Base-by-base conservation (phyloP, 805 yeast species). In the Saccharomycopsis amapae region DNA sequence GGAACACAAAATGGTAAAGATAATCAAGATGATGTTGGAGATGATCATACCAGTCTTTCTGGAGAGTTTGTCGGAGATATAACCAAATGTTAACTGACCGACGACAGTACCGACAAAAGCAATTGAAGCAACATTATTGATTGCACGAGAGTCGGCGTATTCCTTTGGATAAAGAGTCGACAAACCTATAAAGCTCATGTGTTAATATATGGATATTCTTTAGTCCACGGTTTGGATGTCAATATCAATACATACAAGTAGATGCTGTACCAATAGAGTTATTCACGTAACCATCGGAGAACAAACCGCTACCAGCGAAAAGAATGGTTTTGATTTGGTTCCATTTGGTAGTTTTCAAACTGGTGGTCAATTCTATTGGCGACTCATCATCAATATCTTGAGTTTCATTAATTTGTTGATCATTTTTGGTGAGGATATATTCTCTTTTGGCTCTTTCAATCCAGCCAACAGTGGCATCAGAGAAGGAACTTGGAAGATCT, bases 261-360 rank as follows among this genome's bases (percentile, higher is more conserved):
- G 81, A 72, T 19, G 81, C 93, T 9, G 93, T 74, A 51, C 85
- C 75, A 46, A 86, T 83, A 44, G 93, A 80, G 65, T 85, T 86
- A 62, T 88, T 88, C 50, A 87, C 83, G 60, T 88, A 89, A 46
- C 97, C 97, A 64, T 90, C 97, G 28, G 94, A 81, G 65, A 89
- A 88, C 37, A 89, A 70, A 45, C 97, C 97, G 0, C 96, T 90
- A 53, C 97, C 97, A 0, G 96, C 80, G 13, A 85, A 79, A 50
- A 82, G 68, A 39, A 85, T 78, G 3, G 93, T 79, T 82, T 87
- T 74, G 53, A 64, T 60, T 3, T 58, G 53, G n/a, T 38, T 43
- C 42, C 15, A 34, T 38, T 31, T 55, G 19, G 51, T 58, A 48
- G 34, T 59, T 55, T 39, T 53, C 30, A 32, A 19, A 25, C 39